These are phyloP conservation scores for Dendrobium catenatum DNA, from an alignment of 106 monocot species.

Conservation along the genomic window DNA sequence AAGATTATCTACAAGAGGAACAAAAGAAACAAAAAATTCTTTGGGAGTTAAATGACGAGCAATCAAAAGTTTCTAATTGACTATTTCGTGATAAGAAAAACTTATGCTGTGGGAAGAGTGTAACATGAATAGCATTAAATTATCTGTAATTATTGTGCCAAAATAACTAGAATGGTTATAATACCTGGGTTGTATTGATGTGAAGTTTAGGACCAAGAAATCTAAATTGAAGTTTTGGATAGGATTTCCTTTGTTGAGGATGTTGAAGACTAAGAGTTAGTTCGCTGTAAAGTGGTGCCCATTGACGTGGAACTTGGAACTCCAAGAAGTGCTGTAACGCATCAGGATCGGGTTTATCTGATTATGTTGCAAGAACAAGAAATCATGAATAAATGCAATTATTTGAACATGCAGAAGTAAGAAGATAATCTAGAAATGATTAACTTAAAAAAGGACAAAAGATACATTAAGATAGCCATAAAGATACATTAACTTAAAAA, in stretches of 20 bases:
- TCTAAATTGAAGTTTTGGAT: slow-evolving; percentile 63
- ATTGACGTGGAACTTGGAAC: slow-evolving; percentile 91
- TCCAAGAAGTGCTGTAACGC: slow-evolving; percentile 83
- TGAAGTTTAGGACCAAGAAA: slow-evolving; percentile 76
- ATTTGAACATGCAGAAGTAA: background rate
- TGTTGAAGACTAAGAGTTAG: slow-evolving; percentile 75
- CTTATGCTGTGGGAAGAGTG: too few species aligned
- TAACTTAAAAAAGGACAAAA: background rate
- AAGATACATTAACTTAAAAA: background rate
- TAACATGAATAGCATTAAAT: background rate
- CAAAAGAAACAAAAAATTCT: too few species aligned
- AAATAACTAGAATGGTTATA: background rate
- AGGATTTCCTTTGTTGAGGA: slow-evolving; percentile 59
- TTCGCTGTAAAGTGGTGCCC: slow-evolving; percentile 88
- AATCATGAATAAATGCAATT: background rate
- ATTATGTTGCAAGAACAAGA: background rate
- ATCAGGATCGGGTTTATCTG: slow-evolving; percentile 86
- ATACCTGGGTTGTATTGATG: slow-evolving; percentile 81
- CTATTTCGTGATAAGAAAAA: too few species aligned
- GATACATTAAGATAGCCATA: background rate
- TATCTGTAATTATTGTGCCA: background rate
- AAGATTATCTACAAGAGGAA: too few species aligned
- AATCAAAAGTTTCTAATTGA: too few species aligned
- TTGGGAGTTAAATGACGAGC: too few species aligned
- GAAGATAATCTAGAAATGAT: background rate